A percentile compares a stretch with the other conserved stretches of the same genome.
Evolutionary conservation across 352 stramenopile species (phyloP).

Genomic region (Phytophthora colocasiae): DNA sequence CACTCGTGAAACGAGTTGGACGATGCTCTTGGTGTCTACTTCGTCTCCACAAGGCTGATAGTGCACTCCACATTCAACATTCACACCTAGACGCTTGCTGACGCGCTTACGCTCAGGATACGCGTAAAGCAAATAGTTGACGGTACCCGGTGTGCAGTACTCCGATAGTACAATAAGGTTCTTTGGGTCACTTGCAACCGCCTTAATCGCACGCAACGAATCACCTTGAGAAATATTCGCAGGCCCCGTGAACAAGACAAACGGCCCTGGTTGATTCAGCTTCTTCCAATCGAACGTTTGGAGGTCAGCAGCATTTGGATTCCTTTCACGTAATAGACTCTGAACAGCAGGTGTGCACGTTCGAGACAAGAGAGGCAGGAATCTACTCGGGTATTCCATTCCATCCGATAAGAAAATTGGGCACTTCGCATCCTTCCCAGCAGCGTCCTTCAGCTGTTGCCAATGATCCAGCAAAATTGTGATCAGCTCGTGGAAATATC

Average conservation of each 20-base stretch:
- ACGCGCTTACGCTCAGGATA: constrained; percentile 75
- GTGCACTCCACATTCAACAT: constrained; percentile 79
- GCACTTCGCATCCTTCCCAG: constrained; percentile 32
- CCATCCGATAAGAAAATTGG: constrained; percentile 78
- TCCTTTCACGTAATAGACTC: constrained; percentile 38
- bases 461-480: constrained; percentile 80
- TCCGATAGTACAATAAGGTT: constrained; percentile 90
- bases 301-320: constrained; percentile 29
- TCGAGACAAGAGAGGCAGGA: constrained; percentile 63
- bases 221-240: constrained; percentile 80
- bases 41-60: constrained; percentile 88
- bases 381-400: constrained; percentile 67
- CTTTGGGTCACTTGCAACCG: constrained; percentile 67
- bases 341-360: constrained; percentile 65
- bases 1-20: constrained; percentile 71
- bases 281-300: constrained; percentile 78
- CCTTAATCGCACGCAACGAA: constrained; percentile 71
- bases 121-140: constrained; percentile 87
- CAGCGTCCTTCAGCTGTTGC: constrained; percentile 55
- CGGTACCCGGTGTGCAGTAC: constrained; percentile 76
- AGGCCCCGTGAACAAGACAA: constrained; percentile 83
- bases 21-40: constrained; percentile 86
- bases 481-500: constrained; percentile 85
- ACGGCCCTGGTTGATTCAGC: constrained; percentile 66
- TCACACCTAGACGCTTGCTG: constrained; percentile 75